Evolutionary conservation across 78 protist species (phyloP).

Genomic region (Dictyostelium intermedium): DNA sequence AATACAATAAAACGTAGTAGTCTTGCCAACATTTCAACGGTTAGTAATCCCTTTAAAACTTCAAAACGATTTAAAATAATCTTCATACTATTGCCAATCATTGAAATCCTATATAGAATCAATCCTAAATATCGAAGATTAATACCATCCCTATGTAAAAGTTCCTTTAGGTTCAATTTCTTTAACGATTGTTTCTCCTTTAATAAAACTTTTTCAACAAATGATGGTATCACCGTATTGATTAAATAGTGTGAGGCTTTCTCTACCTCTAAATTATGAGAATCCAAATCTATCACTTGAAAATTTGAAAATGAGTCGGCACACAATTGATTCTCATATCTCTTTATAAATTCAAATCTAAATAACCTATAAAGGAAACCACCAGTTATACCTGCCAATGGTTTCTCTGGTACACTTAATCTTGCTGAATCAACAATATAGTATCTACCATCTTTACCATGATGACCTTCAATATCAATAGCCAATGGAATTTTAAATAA

Average conservation of each 20-base stretch:
- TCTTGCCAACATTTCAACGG: conserved; percentile 51
- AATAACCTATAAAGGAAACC: conserved; percentile 63
- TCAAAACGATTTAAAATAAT: not conserved
- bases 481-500: conserved; percentile 42
- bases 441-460: conserved; percentile 75
- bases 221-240: not conserved
- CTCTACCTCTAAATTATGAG: conserved; percentile 3
- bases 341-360: conserved; percentile 73
- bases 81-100: not conserved
- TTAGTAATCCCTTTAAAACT: not conserved
- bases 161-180: conserved; percentile 33
- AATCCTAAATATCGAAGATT: conserved; percentile 63
- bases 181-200: not conserved
- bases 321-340: conserved; percentile 53
- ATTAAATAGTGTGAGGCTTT: conserved; percentile 52
- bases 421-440: conserved; percentile 71
- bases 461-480: conserved; percentile 79
- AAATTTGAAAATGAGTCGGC: conserved; percentile 77
- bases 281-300: conserved; percentile 8
- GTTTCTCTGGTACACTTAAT: conserved; percentile 59
- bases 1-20: conserved; percentile 35
- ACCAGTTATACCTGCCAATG: conserved; percentile 54
- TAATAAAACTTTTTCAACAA: not conserved
- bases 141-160: conserved; percentile 54
- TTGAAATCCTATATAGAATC: not conserved